Percentiles rank a stretch among this genome's conserved stretches.
Conservation (phyloP, 345 rosid genomes). For the Hypericum perforatum region DNA sequence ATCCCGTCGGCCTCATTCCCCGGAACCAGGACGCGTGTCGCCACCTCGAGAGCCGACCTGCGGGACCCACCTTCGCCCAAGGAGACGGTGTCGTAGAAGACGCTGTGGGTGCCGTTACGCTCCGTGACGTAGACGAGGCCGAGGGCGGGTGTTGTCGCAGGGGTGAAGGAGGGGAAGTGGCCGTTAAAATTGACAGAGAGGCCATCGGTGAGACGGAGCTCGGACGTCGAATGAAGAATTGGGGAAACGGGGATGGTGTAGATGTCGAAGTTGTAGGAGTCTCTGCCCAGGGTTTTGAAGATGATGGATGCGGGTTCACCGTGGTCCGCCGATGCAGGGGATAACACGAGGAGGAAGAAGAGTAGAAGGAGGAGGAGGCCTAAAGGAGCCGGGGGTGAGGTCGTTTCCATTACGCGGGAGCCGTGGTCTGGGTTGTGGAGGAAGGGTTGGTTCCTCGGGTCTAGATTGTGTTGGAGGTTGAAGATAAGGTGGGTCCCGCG, state of each 20-base stretch:
- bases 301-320: constrained; percentile 27
- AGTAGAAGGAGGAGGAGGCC: background rate
- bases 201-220: constrained; percentile 64
- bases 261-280: constrained; percentile 62
- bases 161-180: constrained; percentile 49
- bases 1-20: constrained; percentile 23
- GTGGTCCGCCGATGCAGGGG: constrained; percentile 13
- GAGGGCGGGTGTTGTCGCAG: constrained; percentile 15
- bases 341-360: background rate
- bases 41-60: constrained; percentile 35
- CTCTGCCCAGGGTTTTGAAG: constrained; percentile 58
- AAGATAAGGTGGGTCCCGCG: too few relatives aligned
- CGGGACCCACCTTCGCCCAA: background rate
- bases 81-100: constrained; percentile 52
- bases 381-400: too few relatives aligned
- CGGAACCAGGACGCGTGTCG: constrained; percentile 45
- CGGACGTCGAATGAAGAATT: constrained; percentile 25
- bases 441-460: too few relatives aligned
- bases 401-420: too few relatives aligned
- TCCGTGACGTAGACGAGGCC: constrained; percentile 69
- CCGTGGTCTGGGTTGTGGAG: too few relatives aligned
- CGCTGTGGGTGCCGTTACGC: constrained; percentile 45
- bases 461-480: too few relatives aligned
- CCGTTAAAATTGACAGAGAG: constrained; percentile 74
- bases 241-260: constrained; percentile 35